A percentile compares a stretch with the other conserved stretches of the same genome.
Evolutionary conservation across 352 stramenopile genomes (phyloP).

Genomic region (Phytophthora tubulina): DNA sequence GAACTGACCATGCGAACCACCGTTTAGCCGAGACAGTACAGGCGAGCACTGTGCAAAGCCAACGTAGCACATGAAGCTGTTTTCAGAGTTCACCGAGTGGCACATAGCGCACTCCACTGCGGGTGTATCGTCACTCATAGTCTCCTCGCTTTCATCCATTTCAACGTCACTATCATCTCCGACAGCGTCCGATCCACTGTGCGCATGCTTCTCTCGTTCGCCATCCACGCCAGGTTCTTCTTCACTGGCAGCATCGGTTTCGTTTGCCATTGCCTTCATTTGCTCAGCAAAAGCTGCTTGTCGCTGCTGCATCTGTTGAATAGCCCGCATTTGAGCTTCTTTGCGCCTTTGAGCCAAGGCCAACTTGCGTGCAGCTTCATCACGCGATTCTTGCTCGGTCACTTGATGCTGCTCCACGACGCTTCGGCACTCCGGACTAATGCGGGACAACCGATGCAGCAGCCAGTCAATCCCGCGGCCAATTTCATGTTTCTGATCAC

Average conservation of each 20-base stretch:
- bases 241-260: slow-evolving; percentile 54
- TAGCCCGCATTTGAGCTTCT: slow-evolving; percentile 80
- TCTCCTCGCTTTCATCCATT: slow-evolving; percentile 46
- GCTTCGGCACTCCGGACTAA: slow-evolving; percentile 52
- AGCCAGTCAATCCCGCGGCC: slow-evolving; percentile 83
- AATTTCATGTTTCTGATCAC: slow-evolving; percentile 88
- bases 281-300: slow-evolving; percentile 85
- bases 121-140: slow-evolving; percentile 53
- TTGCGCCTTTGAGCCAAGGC: slow-evolving; percentile 67
- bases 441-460: slow-evolving; percentile 67
- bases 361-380: slow-evolving; percentile 77
- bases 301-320: slow-evolving; percentile 82
- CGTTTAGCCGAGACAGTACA: slow-evolving; percentile 76
- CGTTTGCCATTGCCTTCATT: slow-evolving; percentile 70
- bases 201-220: slow-evolving; percentile 38
- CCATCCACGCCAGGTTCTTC: slow-evolving; percentile 42
- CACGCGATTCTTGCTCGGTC: slow-evolving; percentile 64
- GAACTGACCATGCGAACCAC: slow-evolving; percentile 56
- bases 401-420: slow-evolving; percentile 69
- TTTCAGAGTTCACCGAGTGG: slow-evolving; percentile 78
- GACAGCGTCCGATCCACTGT: slow-evolving; percentile 39
- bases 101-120: slow-evolving; percentile 88
- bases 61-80: slow-evolving; percentile 90
- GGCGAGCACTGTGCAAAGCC: slow-evolving; percentile 87
- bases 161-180: slow-evolving; percentile 41